phyloP scores from a whole-genome alignment of 2,329 filamentous ascomycete species.

The Karstenula rhodostoma region DNA sequence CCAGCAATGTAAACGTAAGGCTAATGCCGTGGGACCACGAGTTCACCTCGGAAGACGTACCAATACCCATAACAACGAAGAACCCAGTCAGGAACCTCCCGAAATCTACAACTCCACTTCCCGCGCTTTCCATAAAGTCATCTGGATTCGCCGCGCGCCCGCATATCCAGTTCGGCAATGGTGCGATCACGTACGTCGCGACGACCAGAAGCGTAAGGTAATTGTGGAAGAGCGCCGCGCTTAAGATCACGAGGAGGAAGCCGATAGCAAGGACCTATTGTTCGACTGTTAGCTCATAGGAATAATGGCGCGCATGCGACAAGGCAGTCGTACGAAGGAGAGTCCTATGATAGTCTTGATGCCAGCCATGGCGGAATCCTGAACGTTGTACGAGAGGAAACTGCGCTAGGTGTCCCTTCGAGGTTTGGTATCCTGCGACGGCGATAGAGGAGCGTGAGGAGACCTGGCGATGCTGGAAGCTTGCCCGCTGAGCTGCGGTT shows the following conservation, averaged over 20 bases:
- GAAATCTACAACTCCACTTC: conserved; percentile 87
- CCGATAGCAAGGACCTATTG: conserved; percentile 89
- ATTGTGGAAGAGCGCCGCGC: conserved; percentile 91
- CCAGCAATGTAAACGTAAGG: background rate
- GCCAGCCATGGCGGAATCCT: conserved; percentile 70
- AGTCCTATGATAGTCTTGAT: conserved; percentile 99
- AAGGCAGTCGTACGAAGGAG: conserved; percentile 77
- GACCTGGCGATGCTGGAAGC: conserved; percentile 1
- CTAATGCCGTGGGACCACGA: background rate
- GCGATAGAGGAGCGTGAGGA: background rate
- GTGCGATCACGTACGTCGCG: conserved; percentile 91
- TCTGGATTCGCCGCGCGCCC: conserved; percentile 86
- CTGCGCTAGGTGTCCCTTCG: background rate
- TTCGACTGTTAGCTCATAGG: conserved; percentile 14
- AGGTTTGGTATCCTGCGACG: background rate
- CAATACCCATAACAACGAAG: conserved; percentile 95
- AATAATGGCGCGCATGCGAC: background rate
- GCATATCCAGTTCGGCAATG: conserved; percentile 96
- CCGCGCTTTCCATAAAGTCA: conserved; percentile 89
- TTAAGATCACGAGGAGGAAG: conserved; percentile 98
- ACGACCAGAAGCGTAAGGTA: conserved; percentile 97
- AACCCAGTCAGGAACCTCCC: conserved; percentile 95
- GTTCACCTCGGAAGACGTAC: conserved; percentile 61
- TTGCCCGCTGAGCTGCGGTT: conserved; percentile 24
- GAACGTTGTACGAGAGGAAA: background rate